A percentile compares a stretch with the other conserved stretches of the same genome.
These are phyloP conservation scores for Bipolaris sorokiniana DNA, from an alignment of 2,329 filamentous ascomycete species.

Conservation along the genomic window DNA sequence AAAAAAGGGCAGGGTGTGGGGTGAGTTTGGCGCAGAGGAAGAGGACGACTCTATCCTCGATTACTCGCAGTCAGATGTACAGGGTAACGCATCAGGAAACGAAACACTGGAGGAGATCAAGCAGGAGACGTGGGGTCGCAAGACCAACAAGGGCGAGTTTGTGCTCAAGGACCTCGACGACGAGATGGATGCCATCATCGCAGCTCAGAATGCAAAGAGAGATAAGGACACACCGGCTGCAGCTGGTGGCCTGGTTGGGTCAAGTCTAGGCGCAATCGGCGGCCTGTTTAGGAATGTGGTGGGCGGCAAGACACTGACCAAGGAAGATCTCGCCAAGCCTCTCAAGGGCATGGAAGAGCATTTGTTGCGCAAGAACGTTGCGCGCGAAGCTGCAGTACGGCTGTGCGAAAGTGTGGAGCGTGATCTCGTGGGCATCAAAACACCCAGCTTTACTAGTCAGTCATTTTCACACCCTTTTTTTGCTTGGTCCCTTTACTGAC, in stretches of 20 bases:
- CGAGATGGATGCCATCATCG: slow-evolving; percentile 88
- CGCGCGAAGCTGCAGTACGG: slow-evolving; percentile 88
- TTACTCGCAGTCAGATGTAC: slow-evolving; percentile 74
- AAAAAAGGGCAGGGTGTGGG: slow-evolving; percentile 93
- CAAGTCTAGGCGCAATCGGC: slow-evolving; percentile 80
- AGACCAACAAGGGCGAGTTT: slow-evolving; percentile 87
- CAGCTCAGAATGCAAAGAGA: slow-evolving; percentile 71
- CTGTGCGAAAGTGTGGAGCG: slow-evolving; percentile 90
- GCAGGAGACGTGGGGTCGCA: slow-evolving; percentile 81
- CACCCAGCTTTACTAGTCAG: slow-evolving; percentile 81
- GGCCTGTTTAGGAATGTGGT: slow-evolving; percentile 94
- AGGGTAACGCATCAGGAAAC: slow-evolving; percentile 56
- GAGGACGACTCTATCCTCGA: slow-evolving; percentile 80
- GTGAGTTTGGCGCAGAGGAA: slow-evolving; percentile 87
- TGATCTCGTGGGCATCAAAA: slow-evolving; percentile 89
- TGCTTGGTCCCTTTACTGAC: slow-evolving; percentile 16
- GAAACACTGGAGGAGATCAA: slow-evolving; percentile 75
- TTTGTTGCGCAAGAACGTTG: slow-evolving; percentile 92
- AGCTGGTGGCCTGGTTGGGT: slow-evolving; percentile 71
- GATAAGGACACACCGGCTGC: slow-evolving; percentile 32
- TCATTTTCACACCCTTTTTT: slow-evolving; percentile 3
- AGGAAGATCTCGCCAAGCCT: slow-evolving; percentile 86
- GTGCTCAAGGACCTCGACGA: slow-evolving; percentile 91
- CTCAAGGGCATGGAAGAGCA: slow-evolving; percentile 97
- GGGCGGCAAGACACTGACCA: slow-evolving; percentile 89